Percentiles rank a stretch among this genome's conserved stretches.
Evolutionary conservation across 495 filamentous ascomycete species (phyloP).

Genomic region (Schizothecium vesticola): DNA sequence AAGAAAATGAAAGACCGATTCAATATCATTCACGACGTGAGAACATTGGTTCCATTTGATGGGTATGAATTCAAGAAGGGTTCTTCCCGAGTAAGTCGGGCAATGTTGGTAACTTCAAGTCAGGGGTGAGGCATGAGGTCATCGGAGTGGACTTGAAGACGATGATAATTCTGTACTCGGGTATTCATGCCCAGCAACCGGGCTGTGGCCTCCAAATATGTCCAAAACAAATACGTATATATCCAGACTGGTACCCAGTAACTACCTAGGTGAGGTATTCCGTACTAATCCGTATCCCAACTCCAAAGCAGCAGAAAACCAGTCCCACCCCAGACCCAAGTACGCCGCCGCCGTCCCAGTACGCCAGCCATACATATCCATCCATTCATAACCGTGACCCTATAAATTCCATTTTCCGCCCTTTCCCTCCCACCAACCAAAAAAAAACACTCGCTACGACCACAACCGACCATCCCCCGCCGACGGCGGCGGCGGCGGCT

Average conservation of each 20-base stretch:
- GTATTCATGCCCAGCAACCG: no score
- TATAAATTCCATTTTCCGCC: neutral
- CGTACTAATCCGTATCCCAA: neutral
- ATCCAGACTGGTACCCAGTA: conserved; percentile 1
- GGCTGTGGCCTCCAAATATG: neutral
- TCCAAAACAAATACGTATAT: conserved; percentile 8
- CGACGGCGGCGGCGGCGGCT: neutral
- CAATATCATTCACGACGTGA: neutral
- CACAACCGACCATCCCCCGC: neutral
- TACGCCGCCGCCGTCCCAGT: neutral
- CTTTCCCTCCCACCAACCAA: neutral
- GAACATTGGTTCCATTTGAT: neutral
- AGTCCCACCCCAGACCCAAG: neutral
- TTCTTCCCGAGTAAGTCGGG: neutral
- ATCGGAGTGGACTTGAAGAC: no score
- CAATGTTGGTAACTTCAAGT: neutral
- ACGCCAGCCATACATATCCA: neutral
- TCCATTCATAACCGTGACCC: neutral
- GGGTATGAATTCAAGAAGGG: no score
- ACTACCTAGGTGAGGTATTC: neutral
- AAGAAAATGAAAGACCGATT: neutral
- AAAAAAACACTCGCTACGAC: neutral
- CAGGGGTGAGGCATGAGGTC: no score
- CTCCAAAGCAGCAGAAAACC: neutral
- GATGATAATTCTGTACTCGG: no score